Base-by-base conservation (phyloP, 2,329 filamentous ascomycete species). In the Coleophoma eucalyptorum region DNA sequence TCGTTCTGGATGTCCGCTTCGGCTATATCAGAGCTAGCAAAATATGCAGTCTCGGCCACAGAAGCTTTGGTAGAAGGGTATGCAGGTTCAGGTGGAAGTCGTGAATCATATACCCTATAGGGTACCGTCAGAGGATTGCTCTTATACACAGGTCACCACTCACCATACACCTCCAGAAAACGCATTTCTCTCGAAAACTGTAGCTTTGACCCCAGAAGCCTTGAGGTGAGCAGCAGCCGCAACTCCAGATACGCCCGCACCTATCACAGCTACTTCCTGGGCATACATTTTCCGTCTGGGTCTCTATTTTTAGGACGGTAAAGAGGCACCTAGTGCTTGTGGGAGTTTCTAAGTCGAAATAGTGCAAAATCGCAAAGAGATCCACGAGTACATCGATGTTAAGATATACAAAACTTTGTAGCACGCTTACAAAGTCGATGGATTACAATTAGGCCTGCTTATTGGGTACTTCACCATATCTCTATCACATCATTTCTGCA, bases 161-260 rank as follows among this genome's bases (percentile, higher is more conserved):
- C 7, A 79, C 79, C 79, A 82, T 16, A 80, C 70, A 15, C 79
- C 79, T 1, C 79, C 79, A n/a, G 74, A 69, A 19, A 67, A 70
- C 49, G 67, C 64, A 5, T 70, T 74, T 49, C 79, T 68, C 54
- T 82, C 79, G 52, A 77, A 80, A 0, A 82, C 71, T 0, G 70
- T 75, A 1, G 80, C 75, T 5, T 79, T 67, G 8, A 77, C 50
- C 0, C 72, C 73, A 8, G 66, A 64, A 41, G 62, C 64, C 18
- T 70, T 63, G 20, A 77, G 63, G 63, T 77, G 73, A 8, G 69
- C 67, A 20, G 72, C 74, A 37, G 73, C 65, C 5, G 69, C 66
- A 7, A 77, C 70, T 16, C 75, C 75, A 49, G 70, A 74, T 40
- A 77, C 72, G 2, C 74, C 74, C 26, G 74, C 75, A 32, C 75